Evolutionary conservation across 495 filamentous ascomycete species (phyloP), one percentile per base, ranked within the genome.

Genomic region (Aspergillus hancockii): DNA sequence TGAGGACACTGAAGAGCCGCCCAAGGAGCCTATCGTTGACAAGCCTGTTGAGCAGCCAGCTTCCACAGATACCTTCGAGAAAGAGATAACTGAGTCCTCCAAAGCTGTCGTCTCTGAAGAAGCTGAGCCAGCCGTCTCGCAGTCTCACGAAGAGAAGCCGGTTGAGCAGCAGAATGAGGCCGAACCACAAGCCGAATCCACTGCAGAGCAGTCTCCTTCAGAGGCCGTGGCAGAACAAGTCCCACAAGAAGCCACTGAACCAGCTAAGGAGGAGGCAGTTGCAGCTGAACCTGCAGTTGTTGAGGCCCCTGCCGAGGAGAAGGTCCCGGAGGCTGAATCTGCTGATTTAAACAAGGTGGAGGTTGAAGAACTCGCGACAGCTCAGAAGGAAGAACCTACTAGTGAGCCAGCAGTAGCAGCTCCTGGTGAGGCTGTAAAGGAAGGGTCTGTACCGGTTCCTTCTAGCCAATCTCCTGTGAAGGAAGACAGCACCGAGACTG

Each of bases 301-400:
- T 21, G 60, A 28, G 22, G 6, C 60, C 38, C 52, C 51, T n/a
- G 60, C 41, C 55, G 63, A 66, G 41, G 30, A 45, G n/a, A 47
- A 47, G 0, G 43, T 19, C 8, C 43, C 43, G 23, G 43, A 47
- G 10, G 23, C 43, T 13, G 43, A 47, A 23, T 23, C 43, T 21
- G 18, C 40, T 23, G 43, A 47, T 3, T 18, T 47, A 47, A 8
- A 12, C 18, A 47, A 47, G 43, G 19, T 14, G 3, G 55, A 53
- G 7, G 8, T 50, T 12, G 47, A 55, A n/a, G 41, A 53, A 10
- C 14, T n/a, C 13, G 38, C 16, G 16, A 18, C 7, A 1, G 21
- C 50, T 10, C 18, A 34, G 18, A 40, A 53, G 32, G 51, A 53
- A 32, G 55, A 58, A 22, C 9, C 52, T 30, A 46, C 32, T 30